phyloP scores from a whole-genome alignment of 176 grass and related monocot species.

The Musa beccarii region DNA sequence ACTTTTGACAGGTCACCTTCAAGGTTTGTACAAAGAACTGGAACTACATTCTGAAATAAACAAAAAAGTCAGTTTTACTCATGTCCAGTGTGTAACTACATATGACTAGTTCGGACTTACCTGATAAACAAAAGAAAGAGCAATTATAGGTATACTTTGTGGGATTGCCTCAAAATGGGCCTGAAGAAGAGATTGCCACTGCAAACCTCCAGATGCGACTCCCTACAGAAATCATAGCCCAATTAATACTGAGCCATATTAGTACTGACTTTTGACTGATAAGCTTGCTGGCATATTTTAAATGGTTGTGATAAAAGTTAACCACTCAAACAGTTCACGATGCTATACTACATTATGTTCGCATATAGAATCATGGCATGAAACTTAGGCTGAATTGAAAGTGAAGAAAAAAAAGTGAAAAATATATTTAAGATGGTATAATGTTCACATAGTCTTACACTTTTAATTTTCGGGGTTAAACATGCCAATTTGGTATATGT shows the following conservation, averaged over 20 bases:
- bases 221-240: conserved; percentile 29
- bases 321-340: not conserved
- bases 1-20: conserved; percentile 85
- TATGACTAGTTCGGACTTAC: conserved; percentile 31
- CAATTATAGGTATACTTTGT: conserved; percentile 88
- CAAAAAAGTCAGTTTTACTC: conserved; percentile 7
- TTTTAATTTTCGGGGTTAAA: no score
- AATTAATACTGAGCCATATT: not conserved
- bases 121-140: conserved; percentile 93
- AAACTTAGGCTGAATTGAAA: no score
- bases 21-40: conserved; percentile 85
- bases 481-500: no score
- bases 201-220: conserved; percentile 55
- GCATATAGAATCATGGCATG: no score
- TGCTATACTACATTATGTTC: not conserved
- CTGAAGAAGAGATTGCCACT: conserved; percentile 75
- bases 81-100: not conserved
- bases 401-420: no score
- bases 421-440: no score
- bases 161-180: conserved; percentile 61
- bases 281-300: not conserved
- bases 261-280: no score
- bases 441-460: no score
- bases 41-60: conserved; percentile 84
- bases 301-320: not conserved